These are phyloP conservation scores for Malassezia sp. DNA, from an alignment of 1,284 basidiomycete genomes.

Conservation along the genomic window DNA sequence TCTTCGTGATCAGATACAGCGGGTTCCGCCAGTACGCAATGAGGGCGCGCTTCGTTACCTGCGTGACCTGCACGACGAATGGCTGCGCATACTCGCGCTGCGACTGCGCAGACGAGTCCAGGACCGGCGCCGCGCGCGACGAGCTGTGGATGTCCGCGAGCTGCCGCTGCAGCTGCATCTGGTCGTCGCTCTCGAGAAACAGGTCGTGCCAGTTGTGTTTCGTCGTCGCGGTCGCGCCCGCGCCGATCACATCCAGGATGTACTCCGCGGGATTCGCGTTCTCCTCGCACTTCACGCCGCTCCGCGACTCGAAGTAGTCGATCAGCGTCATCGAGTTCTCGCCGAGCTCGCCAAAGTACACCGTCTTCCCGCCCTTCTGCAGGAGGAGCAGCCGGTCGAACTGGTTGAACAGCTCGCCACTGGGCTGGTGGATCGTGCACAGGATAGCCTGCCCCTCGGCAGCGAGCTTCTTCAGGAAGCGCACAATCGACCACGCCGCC, in stretches of 20 bases:
- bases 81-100: conserved; percentile 37
- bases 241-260: conserved; percentile 40
- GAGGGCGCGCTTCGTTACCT: conserved; percentile 34
- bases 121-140: conserved; percentile 2
- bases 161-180: conserved; percentile 15
- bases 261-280: conserved; percentile 37
- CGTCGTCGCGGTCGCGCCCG: conserved; percentile 32
- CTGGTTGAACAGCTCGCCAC: conserved; percentile 31
- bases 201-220: conserved; percentile 36
- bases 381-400: conserved; percentile 34
- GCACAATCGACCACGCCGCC: conserved; percentile 31
- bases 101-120: conserved; percentile 4
- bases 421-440: conserved; percentile 48
- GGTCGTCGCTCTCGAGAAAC: conserved; percentile 24
- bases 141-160: conserved; percentile 16
- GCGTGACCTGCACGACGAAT: conserved; percentile 27
- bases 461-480: conserved; percentile 46
- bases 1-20: conserved; percentile 29
- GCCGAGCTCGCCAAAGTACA: conserved; percentile 61
- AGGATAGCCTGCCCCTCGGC: conserved; percentile 42
- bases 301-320: conserved; percentile 60
- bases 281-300: conserved; percentile 50
- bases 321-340: conserved; percentile 54
- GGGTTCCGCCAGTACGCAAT: conserved; percentile 43
- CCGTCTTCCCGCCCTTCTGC: conserved; percentile 30